Evolutionary conservation across 768 basidiomycete genomes (phyloP).

Genomic region (Chalciporus pseudorubinellus): DNA sequence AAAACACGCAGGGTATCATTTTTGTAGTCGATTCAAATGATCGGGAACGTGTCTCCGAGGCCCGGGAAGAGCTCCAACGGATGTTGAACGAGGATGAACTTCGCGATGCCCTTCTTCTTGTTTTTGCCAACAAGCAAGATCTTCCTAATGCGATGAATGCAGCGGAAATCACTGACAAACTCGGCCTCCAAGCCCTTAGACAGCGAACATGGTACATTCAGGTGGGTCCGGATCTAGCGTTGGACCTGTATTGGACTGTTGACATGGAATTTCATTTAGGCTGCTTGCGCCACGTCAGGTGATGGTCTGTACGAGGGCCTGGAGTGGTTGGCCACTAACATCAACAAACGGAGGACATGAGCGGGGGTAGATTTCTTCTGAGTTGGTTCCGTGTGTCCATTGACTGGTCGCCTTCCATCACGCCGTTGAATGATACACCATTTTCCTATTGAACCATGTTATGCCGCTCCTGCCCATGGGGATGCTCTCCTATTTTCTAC

Average conservation of each 20-base stretch:
- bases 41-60: constrained; percentile 98
- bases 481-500: constrained; percentile 25
- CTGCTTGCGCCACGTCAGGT: constrained; percentile 96
- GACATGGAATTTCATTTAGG: constrained; percentile 45
- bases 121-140: constrained; percentile 99
- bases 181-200: constrained; percentile 95
- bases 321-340: constrained; percentile 93
- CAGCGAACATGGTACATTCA: constrained; percentile 99
- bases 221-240: constrained; percentile 41
- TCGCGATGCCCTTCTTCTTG: constrained; percentile 95
- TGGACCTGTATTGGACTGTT: constrained; percentile 5
- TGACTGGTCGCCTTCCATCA: constrained; percentile 59
- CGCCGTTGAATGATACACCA: constrained; percentile 53
- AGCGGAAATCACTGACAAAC: constrained; percentile 98
- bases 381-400: constrained; percentile 44
- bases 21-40: constrained; percentile 99
- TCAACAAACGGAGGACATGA: constrained; percentile 76
- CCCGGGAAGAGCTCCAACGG: constrained; percentile 97
- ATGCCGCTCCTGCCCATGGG: constrained; percentile 23
- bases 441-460: constrained; percentile 38
- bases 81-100: constrained; percentile 99
- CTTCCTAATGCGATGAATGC: constrained; percentile 99
- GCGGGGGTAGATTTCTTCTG: constrained; percentile 26
- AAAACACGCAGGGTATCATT: constrained; percentile 99
- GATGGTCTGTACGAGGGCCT: constrained; percentile 98